A percentile compares a stretch with the other conserved stretches of the same genome.
Conservation (phyloP, 192 early-diverging fungal genomes). For the Podila epigama region DNA sequence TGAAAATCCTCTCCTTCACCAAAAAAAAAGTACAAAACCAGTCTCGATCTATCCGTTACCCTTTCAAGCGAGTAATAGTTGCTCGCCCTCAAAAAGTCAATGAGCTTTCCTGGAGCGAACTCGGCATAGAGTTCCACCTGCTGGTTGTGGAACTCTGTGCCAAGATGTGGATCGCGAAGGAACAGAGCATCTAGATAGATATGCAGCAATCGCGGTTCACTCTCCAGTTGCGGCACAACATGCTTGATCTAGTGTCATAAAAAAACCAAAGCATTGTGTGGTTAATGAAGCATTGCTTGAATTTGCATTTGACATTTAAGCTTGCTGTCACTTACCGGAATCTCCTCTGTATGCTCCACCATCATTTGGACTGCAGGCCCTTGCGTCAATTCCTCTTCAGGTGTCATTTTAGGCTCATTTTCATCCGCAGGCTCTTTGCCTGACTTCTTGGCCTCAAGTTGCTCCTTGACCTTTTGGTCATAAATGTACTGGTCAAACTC, state of each 20-base stretch:
- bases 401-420: neutral
- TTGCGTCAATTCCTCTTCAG: constrained; percentile 49
- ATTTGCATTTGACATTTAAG: neutral
- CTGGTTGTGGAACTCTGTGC: constrained; percentile 75
- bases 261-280: neutral
- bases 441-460: constrained; percentile 23
- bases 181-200: constrained; percentile 95
- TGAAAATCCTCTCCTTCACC: neutral
- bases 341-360: constrained; percentile 83
- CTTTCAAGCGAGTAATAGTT: constrained; percentile 79
- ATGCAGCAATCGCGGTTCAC: constrained; percentile 70
- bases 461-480: constrained; percentile 50
- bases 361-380: constrained; percentile 81
- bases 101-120: constrained; percentile 75
- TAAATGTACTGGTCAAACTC: constrained; percentile 79
- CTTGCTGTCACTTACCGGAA: constrained; percentile 63
- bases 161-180: constrained; percentile 68
- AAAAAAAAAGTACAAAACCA: neutral
- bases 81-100: constrained; percentile 86
- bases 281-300: neutral
- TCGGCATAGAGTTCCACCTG: constrained; percentile 95
- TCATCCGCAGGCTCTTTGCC: neutral
- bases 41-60: constrained; percentile 30
- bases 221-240: constrained; percentile 77
- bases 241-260: constrained; percentile 50